These are phyloP conservation scores for Panicum miliaceum DNA, from an alignment of 176 grass and related monocot genomes.

Conservation along the genomic window DNA sequence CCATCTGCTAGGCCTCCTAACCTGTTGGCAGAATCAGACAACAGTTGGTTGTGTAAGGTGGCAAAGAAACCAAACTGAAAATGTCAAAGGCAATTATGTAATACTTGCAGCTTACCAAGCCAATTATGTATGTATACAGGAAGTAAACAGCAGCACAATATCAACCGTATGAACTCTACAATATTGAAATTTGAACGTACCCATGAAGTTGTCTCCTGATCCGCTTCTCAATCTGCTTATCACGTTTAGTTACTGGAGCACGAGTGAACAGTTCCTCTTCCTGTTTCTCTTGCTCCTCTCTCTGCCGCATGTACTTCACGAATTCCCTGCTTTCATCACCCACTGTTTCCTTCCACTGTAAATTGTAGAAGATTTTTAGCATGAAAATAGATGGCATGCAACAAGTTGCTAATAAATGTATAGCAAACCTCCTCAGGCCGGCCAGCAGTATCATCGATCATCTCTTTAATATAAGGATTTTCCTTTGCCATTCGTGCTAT, in stretches of 20 bases:
- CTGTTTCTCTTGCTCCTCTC: constrained; percentile 59
- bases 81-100: background rate
- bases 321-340: constrained; percentile 90
- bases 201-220: constrained; percentile 68
- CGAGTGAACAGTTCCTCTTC: constrained; percentile 84
- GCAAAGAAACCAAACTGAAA: background rate
- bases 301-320: constrained; percentile 59
- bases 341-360: constrained; percentile 68
- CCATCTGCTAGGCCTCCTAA: constrained; percentile 44
- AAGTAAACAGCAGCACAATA: background rate
- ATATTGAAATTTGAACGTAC: constrained; percentile 40
- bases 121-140: background rate
- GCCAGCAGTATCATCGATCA: constrained; percentile 66
- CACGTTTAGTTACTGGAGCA: constrained; percentile 76
- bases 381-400: constrained; percentile 19
- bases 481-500: constrained; percentile 62
- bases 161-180: background rate
- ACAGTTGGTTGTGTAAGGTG: background rate
- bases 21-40: constrained; percentile 33
- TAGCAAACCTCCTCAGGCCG: constrained; percentile 87
- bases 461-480: constrained; percentile 72
- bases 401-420: background rate
- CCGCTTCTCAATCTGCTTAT: constrained; percentile 70
- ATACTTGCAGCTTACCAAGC: background rate
- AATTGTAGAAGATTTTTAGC: constrained; percentile 22